These are phyloP conservation scores for Gardenia jasminoides DNA, from an alignment of 257 asterid genomes.

Conservation along the genomic window DNA sequence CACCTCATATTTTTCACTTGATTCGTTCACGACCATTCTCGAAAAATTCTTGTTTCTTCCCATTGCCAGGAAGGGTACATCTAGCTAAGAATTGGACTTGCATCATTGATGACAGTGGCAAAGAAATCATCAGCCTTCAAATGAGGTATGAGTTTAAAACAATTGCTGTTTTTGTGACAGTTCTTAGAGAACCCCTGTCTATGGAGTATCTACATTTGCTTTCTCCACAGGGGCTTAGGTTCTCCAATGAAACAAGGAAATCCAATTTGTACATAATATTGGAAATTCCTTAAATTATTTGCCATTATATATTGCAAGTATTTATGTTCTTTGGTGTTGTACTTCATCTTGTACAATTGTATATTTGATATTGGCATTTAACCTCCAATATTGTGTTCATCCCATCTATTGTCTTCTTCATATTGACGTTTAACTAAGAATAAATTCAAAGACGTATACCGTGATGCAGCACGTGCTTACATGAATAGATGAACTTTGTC, in stretches of 20 bases:
- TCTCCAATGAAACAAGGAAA: background rate
- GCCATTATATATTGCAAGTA: no score
- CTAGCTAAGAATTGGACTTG: conserved; percentile 52
- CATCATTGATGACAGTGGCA: conserved; percentile 62
- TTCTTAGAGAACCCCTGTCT: background rate
- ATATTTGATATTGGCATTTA: background rate
- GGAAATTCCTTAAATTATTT: background rate
- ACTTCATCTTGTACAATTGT: background rate
- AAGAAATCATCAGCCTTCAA: conserved; percentile 64
- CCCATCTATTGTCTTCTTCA: background rate
- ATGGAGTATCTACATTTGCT: background rate
- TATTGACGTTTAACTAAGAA: background rate
- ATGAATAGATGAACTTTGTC: background rate
- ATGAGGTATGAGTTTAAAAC: conserved; percentile 54
- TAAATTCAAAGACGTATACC: background rate
- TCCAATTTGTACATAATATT: background rate
- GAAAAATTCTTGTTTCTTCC: conserved; percentile 64
- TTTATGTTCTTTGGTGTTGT: no score
- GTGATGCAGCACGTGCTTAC: background rate
- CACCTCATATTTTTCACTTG: conserved; percentile 58
- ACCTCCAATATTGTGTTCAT: background rate
- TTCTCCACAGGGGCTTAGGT: background rate
- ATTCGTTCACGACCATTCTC: conserved; percentile 49
- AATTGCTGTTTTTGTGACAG: conserved; percentile 5
- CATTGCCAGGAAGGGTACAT: conserved; percentile 50